Evolutionary conservation across 352 stramenopile species (phyloP).

Genomic region (Globisporangium mamillatum): DNA sequence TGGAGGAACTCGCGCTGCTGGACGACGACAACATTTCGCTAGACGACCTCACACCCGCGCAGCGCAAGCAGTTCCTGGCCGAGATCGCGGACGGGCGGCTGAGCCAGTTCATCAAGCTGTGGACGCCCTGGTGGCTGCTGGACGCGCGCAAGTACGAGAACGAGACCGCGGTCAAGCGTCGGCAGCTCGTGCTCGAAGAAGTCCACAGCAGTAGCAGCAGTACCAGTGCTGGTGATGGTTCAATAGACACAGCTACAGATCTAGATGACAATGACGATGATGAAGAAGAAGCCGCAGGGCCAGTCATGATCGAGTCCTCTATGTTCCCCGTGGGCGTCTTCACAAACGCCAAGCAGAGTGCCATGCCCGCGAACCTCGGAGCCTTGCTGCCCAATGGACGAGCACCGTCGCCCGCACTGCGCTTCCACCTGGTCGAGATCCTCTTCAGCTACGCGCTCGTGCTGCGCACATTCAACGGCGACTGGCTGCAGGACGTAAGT

Average conservation of each 20-base stretch:
- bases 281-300: conserved; percentile 8
- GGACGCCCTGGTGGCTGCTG: conserved; percentile 74
- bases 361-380: conserved; percentile 35
- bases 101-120: conserved; percentile 60
- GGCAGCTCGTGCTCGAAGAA: conserved; percentile 51
- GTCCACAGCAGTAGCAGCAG: conserved; percentile 14
- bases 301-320: conserved; percentile 29
- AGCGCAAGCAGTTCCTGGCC: conserved; percentile 56
- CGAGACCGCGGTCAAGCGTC: conserved; percentile 40
- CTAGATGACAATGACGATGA: conserved; percentile 12
- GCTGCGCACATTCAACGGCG: conserved; percentile 73
- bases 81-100: conserved; percentile 65
- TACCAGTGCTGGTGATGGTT: conserved; percentile 1
- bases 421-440: conserved; percentile 64
- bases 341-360: conserved; percentile 29
- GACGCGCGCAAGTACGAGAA: conserved; percentile 40
- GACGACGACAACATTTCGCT: conserved; percentile 51
- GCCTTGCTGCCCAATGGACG: conserved; percentile 28
- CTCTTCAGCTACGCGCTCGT: conserved; percentile 70
- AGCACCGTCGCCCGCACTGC: conserved; percentile 38
- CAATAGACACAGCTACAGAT: neutral
- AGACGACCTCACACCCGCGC: conserved; percentile 53
- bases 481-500: conserved; percentile 56
- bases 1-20: conserved; percentile 49
- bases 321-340: conserved; percentile 52